A percentile compares a stretch with the other conserved stretches of the same genome.
Evolutionary conservation across 2,329 filamentous ascomycete species (phyloP).

Genomic region (Trichophyton rubrum): DNA sequence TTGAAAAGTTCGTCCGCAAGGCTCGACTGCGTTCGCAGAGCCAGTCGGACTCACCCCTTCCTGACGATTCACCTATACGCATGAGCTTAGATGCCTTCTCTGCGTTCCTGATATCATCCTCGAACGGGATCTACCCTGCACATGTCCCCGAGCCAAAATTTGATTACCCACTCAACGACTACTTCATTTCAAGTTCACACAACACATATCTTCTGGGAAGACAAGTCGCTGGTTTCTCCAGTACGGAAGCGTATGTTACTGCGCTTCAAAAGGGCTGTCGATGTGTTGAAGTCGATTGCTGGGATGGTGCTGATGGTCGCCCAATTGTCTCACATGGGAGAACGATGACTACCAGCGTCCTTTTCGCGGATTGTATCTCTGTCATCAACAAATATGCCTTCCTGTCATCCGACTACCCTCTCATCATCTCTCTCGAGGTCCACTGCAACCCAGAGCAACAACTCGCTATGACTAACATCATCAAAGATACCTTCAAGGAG

Average conservation of each 20-base stretch:
- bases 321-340: constrained; percentile 85
- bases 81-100: constrained; percentile 73
- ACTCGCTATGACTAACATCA: constrained; percentile 74
- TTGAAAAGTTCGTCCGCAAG: constrained; percentile 55
- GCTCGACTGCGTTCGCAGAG: constrained; percentile 39
- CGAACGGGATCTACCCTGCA: constrained; percentile 55
- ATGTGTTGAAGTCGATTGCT: constrained; percentile 95
- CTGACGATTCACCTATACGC: constrained; percentile 34
- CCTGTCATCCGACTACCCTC: constrained; percentile 67
- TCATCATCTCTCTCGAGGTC: constrained; percentile 92
- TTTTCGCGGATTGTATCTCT: constrained; percentile 81
- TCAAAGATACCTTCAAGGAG: constrained; percentile 72
- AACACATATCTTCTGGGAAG: constrained; percentile 92
- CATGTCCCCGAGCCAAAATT: constrained; percentile 52
- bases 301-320: constrained; percentile 80
- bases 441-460: constrained; percentile 81
- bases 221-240: constrained; percentile 80
- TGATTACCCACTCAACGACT: constrained; percentile 82
- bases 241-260: constrained; percentile 86
- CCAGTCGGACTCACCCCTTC: constrained; percentile 31
- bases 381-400: constrained; percentile 95
- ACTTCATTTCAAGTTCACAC: constrained; percentile 96
- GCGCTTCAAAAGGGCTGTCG: constrained; percentile 80
- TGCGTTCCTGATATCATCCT: constrained; percentile 60
- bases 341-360: constrained; percentile 76